Conservation (phyloP, 192 early-diverging fungal genomes). For the Rhizophlyctis rosea region DNA sequence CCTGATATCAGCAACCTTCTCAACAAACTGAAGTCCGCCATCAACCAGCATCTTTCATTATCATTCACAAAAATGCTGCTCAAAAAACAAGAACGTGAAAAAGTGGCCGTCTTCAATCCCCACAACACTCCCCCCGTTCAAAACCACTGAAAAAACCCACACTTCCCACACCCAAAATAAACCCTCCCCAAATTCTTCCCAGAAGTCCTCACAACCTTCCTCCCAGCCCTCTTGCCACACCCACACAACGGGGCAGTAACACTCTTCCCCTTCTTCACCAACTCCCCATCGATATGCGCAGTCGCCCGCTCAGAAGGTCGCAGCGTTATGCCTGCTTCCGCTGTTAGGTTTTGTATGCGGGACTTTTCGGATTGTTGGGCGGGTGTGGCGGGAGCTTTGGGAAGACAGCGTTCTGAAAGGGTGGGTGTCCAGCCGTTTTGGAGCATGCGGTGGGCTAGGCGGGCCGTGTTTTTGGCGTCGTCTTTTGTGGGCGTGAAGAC, state of each 20-base stretch:
- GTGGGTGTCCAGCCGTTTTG: background rate
- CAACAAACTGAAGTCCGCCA: too few relatives aligned
- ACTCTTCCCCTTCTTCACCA: background rate
- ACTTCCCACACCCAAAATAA: background rate
- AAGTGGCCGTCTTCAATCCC: too few relatives aligned
- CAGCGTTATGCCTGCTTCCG: too few relatives aligned
- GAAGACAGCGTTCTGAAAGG: background rate
- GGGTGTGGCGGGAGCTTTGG: background rate
- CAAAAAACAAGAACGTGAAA: too few relatives aligned
- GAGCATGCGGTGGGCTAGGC: background rate
- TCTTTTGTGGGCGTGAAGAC: too few relatives aligned
- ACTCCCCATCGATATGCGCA: background rate
- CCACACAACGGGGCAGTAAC: background rate
- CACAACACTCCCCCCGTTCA: too few relatives aligned
- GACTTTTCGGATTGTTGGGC: background rate
- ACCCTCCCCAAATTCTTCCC: conserved; percentile 1
- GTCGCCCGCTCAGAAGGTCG: too few relatives aligned
- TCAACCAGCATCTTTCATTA: too few relatives aligned
- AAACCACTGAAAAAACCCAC: background rate
- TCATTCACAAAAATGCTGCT: too few relatives aligned
- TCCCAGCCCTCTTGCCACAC: background rate
- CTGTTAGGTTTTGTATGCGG: background rate
- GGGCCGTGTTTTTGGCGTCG: conserved; percentile 1
- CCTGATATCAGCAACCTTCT: too few relatives aligned
- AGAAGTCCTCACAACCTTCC: background rate